Conservation (phyloP, 345 rosid genomes). For the Euphorbia peplus region DNA sequence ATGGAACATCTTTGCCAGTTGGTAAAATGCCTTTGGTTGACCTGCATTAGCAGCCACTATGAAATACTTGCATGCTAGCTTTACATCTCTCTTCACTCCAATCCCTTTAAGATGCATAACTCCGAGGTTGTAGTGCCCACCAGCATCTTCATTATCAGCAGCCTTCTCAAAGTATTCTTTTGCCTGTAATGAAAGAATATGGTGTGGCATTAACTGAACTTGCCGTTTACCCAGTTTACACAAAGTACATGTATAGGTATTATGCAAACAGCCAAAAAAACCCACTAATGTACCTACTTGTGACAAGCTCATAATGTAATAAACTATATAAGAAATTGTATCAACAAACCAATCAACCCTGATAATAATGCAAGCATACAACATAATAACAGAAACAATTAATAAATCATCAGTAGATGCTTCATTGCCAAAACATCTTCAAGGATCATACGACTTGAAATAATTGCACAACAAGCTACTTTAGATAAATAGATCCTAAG, state of each 20-base stretch:
- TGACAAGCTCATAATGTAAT: background rate
- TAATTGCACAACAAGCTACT: background rate
- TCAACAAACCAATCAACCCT: background rate
- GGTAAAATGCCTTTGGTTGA: slow-evolving; percentile 96
- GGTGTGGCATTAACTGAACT: background rate
- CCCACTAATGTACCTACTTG: background rate
- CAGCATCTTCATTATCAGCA: slow-evolving; percentile 67
- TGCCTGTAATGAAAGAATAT: slow-evolving; percentile 50
- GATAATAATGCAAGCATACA: background rate
- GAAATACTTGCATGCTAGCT: slow-evolving; percentile 66
- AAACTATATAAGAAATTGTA: background rate
- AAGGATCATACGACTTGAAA: background rate
- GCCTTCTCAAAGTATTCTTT: slow-evolving; percentile 94
- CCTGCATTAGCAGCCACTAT: slow-evolving; percentile 85
- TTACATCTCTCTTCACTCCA: slow-evolving; percentile 87
- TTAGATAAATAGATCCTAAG: background rate
- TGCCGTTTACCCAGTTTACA: background rate
- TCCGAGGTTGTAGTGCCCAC: slow-evolving; percentile 95
- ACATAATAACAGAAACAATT: background rate
- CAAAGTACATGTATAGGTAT: background rate
- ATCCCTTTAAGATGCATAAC: slow-evolving; percentile 86
- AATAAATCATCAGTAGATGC: background rate
- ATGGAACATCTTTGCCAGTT: slow-evolving; percentile 97
- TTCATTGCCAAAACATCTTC: background rate
- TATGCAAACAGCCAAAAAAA: background rate